These are phyloP conservation scores for Thymus mandschuricus DNA, from an alignment of 257 asterid genomes.

Conservation along the genomic window DNA sequence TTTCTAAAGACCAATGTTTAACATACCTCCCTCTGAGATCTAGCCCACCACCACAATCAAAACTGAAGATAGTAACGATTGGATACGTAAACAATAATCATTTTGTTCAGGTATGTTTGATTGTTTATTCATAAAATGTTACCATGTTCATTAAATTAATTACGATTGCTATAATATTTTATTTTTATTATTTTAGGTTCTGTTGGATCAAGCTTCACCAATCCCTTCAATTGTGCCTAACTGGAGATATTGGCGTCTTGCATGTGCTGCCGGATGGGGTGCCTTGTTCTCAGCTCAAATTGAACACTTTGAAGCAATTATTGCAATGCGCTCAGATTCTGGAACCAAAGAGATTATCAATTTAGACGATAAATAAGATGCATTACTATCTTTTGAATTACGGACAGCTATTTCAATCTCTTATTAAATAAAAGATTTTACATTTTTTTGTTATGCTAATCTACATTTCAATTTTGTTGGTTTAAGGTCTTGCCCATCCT, in stretches of 20 bases:
- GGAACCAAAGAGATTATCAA: no score
- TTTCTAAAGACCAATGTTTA: background rate
- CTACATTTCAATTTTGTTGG: no score
- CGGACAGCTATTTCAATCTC: no score
- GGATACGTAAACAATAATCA: slow-evolving; percentile 1
- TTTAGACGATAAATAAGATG: no score
- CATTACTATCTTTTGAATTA: no score
- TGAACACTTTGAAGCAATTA: background rate
- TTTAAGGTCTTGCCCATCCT: no score
- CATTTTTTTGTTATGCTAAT: no score
- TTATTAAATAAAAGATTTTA: no score
- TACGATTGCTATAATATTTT: background rate
- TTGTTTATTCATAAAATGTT: background rate
- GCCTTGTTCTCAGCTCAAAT: background rate
- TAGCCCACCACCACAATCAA: background rate
- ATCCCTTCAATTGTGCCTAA: background rate
- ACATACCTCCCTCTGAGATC: background rate
- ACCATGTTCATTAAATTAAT: background rate
- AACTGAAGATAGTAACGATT: background rate
- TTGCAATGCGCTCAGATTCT: background rate
- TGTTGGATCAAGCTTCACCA: background rate
- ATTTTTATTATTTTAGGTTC: background rate
- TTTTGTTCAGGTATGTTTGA: background rate
- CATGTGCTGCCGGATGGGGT: background rate
- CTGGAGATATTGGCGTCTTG: background rate